Percentiles rank a stretch among this genome's conserved stretches.
phyloP scores from a whole-genome alignment of 371 early-diverging fungal genomes.

The Lichtheimia ornata region DNA sequence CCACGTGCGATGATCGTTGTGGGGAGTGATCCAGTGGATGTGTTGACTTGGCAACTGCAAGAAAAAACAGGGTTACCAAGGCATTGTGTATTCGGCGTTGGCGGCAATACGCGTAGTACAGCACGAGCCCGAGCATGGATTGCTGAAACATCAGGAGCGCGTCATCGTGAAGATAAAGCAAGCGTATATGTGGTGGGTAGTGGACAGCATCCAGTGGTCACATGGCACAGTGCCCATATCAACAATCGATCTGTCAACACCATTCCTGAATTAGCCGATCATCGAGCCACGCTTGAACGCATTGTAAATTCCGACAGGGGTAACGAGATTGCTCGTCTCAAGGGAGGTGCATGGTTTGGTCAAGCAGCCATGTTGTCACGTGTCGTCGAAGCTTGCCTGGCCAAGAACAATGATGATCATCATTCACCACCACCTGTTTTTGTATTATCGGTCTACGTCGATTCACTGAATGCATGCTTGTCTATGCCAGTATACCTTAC shows the following conservation, averaged over 20 bases:
- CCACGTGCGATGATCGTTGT: conserved; percentile 62
- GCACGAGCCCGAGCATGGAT: conserved; percentile 63
- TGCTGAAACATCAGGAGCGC: conserved; percentile 22
- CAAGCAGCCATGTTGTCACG: conserved; percentile 69
- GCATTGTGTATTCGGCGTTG: conserved; percentile 79
- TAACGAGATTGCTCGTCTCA: conserved; percentile 72
- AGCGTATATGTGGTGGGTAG: conserved; percentile 72
- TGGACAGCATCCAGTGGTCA: conserved; percentile 69
- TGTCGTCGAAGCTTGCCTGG: conserved; percentile 49
- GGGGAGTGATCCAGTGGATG: conserved; percentile 80
- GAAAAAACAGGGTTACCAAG: conserved; percentile 67
- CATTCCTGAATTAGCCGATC: conserved; percentile 45
- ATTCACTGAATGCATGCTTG: conserved; percentile 58
- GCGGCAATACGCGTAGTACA: conserved; percentile 68
- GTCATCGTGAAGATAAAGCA: not conserved
- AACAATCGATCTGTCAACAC: conserved; percentile 60
- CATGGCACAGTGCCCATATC: conserved; percentile 70
- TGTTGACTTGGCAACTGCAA: conserved; percentile 75
- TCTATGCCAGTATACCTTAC: conserved; percentile 69
- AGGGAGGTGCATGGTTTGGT: conserved; percentile 83
- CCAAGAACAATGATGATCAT: conserved; percentile 55
- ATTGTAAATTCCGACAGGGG: conserved; percentile 60
- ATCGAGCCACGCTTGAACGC: conserved; percentile 44
- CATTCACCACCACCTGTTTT: not conserved
- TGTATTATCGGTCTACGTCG: conserved; percentile 65